Base-by-base conservation (phyloP, 2,329 filamentous ascomycete genomes). In the Dryadomyces sulphureus region DNA sequence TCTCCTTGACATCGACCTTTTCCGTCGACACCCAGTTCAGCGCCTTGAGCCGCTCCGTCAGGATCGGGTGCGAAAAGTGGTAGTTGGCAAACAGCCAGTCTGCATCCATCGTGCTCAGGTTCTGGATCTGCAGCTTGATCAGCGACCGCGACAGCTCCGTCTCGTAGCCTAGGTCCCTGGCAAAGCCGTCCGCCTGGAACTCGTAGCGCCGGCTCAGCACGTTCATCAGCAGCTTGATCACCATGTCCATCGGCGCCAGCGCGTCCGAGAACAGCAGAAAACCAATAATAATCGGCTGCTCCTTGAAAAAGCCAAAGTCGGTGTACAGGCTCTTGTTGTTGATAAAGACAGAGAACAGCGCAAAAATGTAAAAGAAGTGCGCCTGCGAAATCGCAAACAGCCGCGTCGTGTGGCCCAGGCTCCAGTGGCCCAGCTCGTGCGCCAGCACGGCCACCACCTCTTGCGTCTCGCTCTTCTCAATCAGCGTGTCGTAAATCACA, bases 81-180 rank as follows among this genome's bases (percentile, higher is more conserved):
- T 96, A 98, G 66, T 83, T 93, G 45, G 92, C 92, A 65, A 94
- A 98, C 75, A 95, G 79, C 84, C 85, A 94, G 66, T 98, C 93
- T 24, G 92, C 92, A 57, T 98, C 92, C 90, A 98, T 96, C 50
- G 86, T 93, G 65, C 87, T 94, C 54, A 98, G 73, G 61, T 98
- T 98, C 70, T 96, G 89, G 58, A 95, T 87, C 67, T 98, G 93
- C 45, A 98, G 83, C 70, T 95, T 95, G 67, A 98, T 88, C 52
- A 98, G 76, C 20, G 87, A 92, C 52, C 78, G 73, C 38, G 89
- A 87, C 45, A 98, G 79, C 62, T 95, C 81, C 40, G 76, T 68
- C 45, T 81, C 77, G 66, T 90, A 95, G 45, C 92, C 92, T 9
- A 95, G 79, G 43, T 80, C 72, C 55, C 81, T 74, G 48, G 90